Evolutionary conservation across 805 yeast species (phyloP), one percentile per base, ranked within the genome.

Genomic region (Lachancea waltii): DNA sequence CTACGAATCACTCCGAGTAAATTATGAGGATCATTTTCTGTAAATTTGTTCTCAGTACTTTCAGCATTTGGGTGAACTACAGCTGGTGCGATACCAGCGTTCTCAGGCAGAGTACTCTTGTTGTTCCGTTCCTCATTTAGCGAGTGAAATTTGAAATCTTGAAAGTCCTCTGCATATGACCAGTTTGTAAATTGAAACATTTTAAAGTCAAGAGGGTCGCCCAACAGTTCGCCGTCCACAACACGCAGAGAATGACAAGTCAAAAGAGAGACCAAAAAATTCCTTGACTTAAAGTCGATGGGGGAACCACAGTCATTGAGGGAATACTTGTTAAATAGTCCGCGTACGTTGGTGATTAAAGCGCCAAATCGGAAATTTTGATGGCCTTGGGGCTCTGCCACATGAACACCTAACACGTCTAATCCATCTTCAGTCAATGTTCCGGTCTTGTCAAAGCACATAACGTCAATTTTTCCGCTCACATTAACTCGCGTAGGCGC

Each of bases 381-480:
- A 20, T 38, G 47, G 2, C 45, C 33, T 8, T 25, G 36, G 7
- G 60, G 56, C 28, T 49, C 46, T 7, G 45, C 56, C 19, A 46
- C 42, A 40, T 73, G 79, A n/a, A 77, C 69, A 6, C 85, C 83
- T 51, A 87, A 68, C 3, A 92, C 85, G 57, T 90, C 97, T 25
- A 92, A 68, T 0, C 97, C 97, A 57, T 92, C 98, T 54, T 92
- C 97, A 0, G 99, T 92, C 46, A 92, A 67, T 0, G 99, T 92
- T 3, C 99, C 99, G 0, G 99, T 92, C 56, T 92, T 92, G 64
- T 92, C 99, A 60, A 92, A 92, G 53, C 95, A 87, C 54, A 86
- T 69, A 3, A 85, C 76, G 55, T 90, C 97, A 18, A 92, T 57
- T 50, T 92, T 87, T 7, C 98, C 98, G 24, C 95, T 96, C n/a